These are phyloP conservation scores for Starmera quercuum DNA, from an alignment of 805 yeast genomes.

Conservation along the genomic window DNA sequence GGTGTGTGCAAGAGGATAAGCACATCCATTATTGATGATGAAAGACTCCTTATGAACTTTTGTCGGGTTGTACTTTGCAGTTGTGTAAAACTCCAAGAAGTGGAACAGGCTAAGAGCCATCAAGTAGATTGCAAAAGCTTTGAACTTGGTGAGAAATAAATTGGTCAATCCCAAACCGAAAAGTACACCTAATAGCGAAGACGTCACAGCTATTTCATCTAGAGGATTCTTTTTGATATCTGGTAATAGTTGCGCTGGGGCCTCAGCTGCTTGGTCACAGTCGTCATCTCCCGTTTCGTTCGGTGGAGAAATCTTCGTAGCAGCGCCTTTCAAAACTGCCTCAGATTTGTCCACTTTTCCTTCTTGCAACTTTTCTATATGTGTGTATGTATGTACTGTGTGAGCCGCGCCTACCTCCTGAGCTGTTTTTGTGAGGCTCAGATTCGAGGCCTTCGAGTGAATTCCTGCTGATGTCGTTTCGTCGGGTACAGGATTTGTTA, in stretches of 20 bases:
- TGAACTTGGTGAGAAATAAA: conserved; percentile 20
- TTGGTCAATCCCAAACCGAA: conserved; percentile 32
- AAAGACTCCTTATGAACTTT: conserved; percentile 68
- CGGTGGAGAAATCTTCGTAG: no score
- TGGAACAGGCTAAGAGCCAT: conserved; percentile 58
- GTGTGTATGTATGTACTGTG: no score
- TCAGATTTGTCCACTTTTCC: no score
- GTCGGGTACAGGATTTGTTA: neutral
- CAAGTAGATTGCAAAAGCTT: conserved; percentile 40
- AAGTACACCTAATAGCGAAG: conserved; percentile 34
- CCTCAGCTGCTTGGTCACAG: neutral
- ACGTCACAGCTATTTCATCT: conserved; percentile 34
- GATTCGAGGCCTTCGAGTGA: no score
- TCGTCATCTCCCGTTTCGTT: no score
- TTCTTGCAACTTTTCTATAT: no score
- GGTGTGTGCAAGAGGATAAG: conserved; percentile 50
- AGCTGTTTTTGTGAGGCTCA: no score
- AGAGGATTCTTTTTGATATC: conserved; percentile 33
- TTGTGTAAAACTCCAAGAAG: conserved; percentile 71
- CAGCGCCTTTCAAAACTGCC: no score
- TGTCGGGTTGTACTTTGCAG: conserved; percentile 64
- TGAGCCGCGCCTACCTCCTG: no score
- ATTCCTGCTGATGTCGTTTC: neutral
- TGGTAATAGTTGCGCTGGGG: conserved; percentile 13
- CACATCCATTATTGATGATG: conserved; percentile 53